Base-by-base conservation (phyloP, 2,329 filamentous ascomycete genomes). In the Biscogniauxia sp. region DNA sequence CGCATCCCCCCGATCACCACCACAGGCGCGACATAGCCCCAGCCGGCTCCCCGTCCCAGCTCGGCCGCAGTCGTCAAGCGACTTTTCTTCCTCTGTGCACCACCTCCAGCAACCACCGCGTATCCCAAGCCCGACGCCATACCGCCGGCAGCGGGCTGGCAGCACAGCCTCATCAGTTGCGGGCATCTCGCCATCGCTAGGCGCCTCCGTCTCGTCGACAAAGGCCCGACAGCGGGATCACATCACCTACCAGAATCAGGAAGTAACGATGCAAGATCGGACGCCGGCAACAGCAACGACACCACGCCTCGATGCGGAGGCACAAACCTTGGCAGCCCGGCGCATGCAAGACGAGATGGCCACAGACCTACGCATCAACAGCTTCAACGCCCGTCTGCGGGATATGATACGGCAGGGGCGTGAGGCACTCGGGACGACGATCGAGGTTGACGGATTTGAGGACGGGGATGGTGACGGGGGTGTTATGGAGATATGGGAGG, bases 361-460 rank as follows among this genome's bases (percentile, higher is more conserved):
- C 68, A 85, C 91, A 7, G 93, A 98, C 68, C 86, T 88, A 51
- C 88, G 89, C 56, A 89, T 98, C 68, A 87, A 87, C 54, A 85
- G 89, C 25, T 87, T 98, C 75, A 96, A 95, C 72, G 82, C 86
- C 54, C 87, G 90, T 68, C 79, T 98, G 54, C 86, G 90, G 71
- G 90, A 88, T 37, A 92, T 99, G 90, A 96, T 99, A 58, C 83
- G 88, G 1, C 89, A 98, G 75, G 95, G 93, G 0, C 89, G 89
- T 68, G 90, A 95, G 74, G 95, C 95, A 1, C 77, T 99, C 19
- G 93, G 89, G 1, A 90, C 90, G 20, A 89, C 80, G 50, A 80
- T 91, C 55, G 87, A 91, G 70, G 82, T 92, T 51, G 82, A 85
- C 49, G 77, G 77, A 25, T 73, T 77, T 45, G 77, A 73, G 1